Percentiles rank a stretch among this genome's conserved stretches.
Conservation (phyloP, 352 stramenopile species). For the Plasmopara viticola region DNA sequence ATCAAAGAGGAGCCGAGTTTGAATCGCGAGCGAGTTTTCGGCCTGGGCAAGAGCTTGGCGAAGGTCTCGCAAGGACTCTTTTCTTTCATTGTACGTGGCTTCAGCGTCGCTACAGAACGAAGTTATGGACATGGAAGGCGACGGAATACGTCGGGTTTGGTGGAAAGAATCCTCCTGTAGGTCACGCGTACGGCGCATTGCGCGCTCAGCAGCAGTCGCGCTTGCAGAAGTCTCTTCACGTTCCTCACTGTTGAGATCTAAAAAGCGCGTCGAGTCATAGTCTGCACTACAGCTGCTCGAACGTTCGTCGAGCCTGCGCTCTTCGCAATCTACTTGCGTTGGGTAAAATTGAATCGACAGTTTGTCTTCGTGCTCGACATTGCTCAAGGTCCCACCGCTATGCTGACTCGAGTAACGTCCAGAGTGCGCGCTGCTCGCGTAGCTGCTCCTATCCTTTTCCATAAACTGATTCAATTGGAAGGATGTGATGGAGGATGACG, state of each 20-base stretch:
- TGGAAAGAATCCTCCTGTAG: constrained; percentile 29
- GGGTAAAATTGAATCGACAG: constrained; percentile 45
- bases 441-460: constrained; percentile 23
- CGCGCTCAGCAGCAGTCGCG: constrained; percentile 12
- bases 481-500: constrained; percentile 33
- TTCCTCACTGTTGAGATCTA: constrained; percentile 31
- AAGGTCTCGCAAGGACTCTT: constrained; percentile 23
- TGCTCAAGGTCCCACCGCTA: constrained; percentile 13
- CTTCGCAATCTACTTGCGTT: constrained; percentile 14
- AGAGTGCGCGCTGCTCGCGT: constrained; percentile 15
- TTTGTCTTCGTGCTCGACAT: constrained; percentile 23
- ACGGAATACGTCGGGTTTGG: constrained; percentile 17
- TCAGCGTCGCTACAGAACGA: constrained; percentile 18
- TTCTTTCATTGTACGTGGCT: constrained; percentile 11
- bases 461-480: constrained; percentile 25
- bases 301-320: constrained; percentile 8
- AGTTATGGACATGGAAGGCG: constrained; percentile 20
- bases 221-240: constrained; percentile 13
- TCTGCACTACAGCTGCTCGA: constrained; percentile 17
- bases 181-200: constrained; percentile 20
- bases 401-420: constrained; percentile 10
- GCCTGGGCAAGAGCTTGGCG: constrained; percentile 35
- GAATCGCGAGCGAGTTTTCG: constrained; percentile 46
- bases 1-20: constrained; percentile 41
- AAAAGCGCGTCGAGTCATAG: constrained; percentile 32